Evolutionary conservation across 441 rosid species (phyloP).

Genomic region (Cnidoscolus chayamansa): DNA sequence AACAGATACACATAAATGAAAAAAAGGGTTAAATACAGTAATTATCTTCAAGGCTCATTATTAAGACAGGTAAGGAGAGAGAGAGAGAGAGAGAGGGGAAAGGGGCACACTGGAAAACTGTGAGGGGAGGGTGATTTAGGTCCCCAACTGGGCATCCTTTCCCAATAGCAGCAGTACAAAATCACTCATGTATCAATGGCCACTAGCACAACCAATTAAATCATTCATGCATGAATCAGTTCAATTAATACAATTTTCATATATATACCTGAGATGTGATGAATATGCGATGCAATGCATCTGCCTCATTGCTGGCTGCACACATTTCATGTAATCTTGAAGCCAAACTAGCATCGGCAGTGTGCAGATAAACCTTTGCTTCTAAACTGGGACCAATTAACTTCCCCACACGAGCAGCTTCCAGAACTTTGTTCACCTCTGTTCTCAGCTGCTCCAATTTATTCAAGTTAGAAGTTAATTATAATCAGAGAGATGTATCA

Average conservation of each 20-base stretch:
- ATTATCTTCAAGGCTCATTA: too few relatives aligned
- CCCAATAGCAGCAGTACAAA: background rate
- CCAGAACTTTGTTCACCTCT: constrained; percentile 92
- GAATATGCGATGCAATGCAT: constrained; percentile 72
- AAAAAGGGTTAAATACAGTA: background rate
- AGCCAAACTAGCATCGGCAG: constrained; percentile 53
- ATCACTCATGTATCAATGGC: too few relatives aligned
- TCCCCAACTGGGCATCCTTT: background rate
- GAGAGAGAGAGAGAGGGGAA: background rate
- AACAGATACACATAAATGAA: background rate
- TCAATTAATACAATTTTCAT: background rate
- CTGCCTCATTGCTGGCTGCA: constrained; percentile 63
- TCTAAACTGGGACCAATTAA: constrained; percentile 92
- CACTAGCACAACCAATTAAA: background rate
- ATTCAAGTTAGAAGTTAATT: constrained; percentile 15
- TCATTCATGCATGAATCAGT: background rate
- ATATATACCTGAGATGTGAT: constrained; percentile 78
- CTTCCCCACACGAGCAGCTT: constrained; percentile 76
- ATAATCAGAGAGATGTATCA: background rate
- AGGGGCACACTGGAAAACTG: too few relatives aligned
- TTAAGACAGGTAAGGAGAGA: too few relatives aligned
- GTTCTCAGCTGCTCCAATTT: constrained; percentile 64
- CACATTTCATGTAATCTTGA: constrained; percentile 52
- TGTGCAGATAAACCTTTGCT: constrained; percentile 72
- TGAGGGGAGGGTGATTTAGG: background rate